Conservation (phyloP, 2,329 filamentous ascomycete species). For the Colletotrichum chlorophyti region DNA sequence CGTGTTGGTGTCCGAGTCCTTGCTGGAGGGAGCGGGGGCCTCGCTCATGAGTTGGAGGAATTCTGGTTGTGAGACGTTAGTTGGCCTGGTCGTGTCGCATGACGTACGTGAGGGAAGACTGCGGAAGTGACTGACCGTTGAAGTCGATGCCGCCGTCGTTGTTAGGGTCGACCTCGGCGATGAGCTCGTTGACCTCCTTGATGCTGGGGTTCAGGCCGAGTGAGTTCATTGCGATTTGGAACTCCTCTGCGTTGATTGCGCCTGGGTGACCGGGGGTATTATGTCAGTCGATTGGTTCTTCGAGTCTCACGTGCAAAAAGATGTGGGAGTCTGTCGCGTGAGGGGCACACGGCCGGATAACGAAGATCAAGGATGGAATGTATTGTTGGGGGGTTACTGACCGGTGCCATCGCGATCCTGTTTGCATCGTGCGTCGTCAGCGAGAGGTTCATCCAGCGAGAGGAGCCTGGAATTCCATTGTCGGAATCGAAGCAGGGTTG, state of each 20-base stretch:
- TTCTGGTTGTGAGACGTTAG: slow-evolving; percentile 15
- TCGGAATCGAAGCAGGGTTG: not conserved
- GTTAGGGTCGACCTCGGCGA: slow-evolving; percentile 30
- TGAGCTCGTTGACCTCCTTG: slow-evolving; percentile 30
- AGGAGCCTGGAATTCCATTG: not conserved
- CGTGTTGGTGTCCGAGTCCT: slow-evolving; percentile 24
- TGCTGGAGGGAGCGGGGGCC: slow-evolving; percentile 26
- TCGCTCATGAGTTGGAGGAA: slow-evolving; percentile 31
- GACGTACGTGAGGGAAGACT: too few species aligned
- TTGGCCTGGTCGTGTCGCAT: too few species aligned
- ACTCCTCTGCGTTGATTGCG: slow-evolving; percentile 29
- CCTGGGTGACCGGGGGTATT: slow-evolving; percentile 1
- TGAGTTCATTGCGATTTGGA: slow-evolving; percentile 31
- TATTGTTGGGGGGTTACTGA: slow-evolving; percentile 1
- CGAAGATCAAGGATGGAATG: too few species aligned
- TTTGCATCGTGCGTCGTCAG: slow-evolving; percentile 10
- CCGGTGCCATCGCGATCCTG: slow-evolving; percentile 31
- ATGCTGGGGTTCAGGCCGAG: slow-evolving; percentile 30
- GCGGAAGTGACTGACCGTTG: slow-evolving; percentile 17
- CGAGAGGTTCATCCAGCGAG: slow-evolving; percentile 18
- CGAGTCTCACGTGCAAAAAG: not conserved
- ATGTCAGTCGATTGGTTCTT: slow-evolving; percentile 9
- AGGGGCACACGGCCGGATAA: not conserved
- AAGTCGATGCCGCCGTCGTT: slow-evolving; percentile 30
- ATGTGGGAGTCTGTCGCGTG: not conserved